These are phyloP conservation scores for Amphichorda felina DNA, from an alignment of 2,329 filamentous ascomycete genomes.

Conservation along the genomic window DNA sequence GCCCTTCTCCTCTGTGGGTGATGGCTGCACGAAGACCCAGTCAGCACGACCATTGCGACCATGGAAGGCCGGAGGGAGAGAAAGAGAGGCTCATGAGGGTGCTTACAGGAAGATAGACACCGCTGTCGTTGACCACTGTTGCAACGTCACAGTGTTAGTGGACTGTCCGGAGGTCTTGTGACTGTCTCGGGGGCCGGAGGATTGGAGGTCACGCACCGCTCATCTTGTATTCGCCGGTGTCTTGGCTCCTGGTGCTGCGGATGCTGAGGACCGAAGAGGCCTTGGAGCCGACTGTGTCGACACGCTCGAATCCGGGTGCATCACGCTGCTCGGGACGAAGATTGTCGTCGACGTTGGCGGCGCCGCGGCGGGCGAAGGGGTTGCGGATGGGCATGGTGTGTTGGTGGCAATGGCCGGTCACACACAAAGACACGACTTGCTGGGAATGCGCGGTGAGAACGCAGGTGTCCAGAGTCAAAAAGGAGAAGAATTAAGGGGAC, in stretches of 20 bases:
- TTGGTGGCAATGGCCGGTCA: background rate
- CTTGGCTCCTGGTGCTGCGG: constrained; percentile 45
- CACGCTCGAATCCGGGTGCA: constrained; percentile 41
- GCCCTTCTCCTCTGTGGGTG: constrained; percentile 71
- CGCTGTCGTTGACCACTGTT: constrained; percentile 88
- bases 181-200: constrained; percentile 10
- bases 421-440: no score
- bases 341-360: constrained; percentile 40
- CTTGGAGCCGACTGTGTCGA: constrained; percentile 51
- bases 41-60: background rate
- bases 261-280: constrained; percentile 51
- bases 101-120: constrained; percentile 82
- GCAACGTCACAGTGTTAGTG: constrained; percentile 10
- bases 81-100: background rate
- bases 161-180: constrained; percentile 1
- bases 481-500: background rate
- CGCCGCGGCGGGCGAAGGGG: constrained; percentile 49
- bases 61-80: background rate
- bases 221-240: constrained; percentile 67
- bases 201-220: constrained; percentile 47
- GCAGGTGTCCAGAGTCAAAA: no score
- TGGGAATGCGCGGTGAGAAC: no score
- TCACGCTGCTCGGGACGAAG: constrained; percentile 25
- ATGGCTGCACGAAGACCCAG: constrained; percentile 46
- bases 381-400: constrained; percentile 59